Conservation (phyloP, 148 eudicot species). For the Silene latifolia region DNA sequence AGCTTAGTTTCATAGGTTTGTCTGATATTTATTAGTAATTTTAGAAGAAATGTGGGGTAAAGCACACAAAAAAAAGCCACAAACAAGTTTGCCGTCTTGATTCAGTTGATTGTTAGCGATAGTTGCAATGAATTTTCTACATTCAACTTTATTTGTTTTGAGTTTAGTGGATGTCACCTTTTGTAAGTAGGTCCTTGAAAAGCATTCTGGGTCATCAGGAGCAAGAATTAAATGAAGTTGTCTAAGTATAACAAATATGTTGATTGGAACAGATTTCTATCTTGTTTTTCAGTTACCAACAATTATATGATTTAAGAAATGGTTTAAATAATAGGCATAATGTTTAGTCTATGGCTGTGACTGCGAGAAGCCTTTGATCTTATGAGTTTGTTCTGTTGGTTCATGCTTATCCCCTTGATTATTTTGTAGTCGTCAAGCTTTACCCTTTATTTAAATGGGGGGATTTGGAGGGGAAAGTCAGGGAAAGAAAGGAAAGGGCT, state of each 20-base stretch:
- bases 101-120: not conserved
- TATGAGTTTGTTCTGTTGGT: not conserved
- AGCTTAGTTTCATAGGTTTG: not conserved
- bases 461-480: not conserved
- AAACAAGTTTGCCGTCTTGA: not conserved
- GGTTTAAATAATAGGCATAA: not conserved
- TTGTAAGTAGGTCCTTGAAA: slow-evolving; percentile 5
- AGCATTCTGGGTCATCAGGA: not conserved
- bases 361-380: not conserved
- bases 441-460: not conserved
- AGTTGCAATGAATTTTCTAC: not conserved
- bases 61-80: not conserved
- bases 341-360: not conserved
- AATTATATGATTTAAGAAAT: not conserved
- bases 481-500: not conserved
- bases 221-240: not conserved
- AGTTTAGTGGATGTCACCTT: not conserved
- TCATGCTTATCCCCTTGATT: not conserved
- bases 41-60: not conserved
- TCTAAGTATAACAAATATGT: not conserved
- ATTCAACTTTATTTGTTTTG: not conserved
- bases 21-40: not conserved
- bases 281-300: slow-evolving; percentile 9
- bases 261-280: not conserved
- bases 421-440: not conserved